Conservation (phyloP, 768 basidiomycete species). For the Pleurotus tuber-regium region DNA sequence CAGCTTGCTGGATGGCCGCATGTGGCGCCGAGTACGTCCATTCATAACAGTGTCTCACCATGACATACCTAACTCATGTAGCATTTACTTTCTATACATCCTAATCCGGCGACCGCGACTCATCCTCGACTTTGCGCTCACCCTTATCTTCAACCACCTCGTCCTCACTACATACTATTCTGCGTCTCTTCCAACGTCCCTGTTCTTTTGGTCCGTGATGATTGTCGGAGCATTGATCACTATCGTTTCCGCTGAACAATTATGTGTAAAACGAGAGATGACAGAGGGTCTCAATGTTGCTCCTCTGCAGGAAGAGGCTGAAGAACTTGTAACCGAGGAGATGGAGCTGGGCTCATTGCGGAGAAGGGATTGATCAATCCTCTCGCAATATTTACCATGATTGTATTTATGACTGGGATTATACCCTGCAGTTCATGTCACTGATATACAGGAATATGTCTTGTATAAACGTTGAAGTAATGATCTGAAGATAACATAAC, state of each 20-base stretch:
- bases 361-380: constrained; percentile 33
- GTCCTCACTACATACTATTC: constrained; percentile 94
- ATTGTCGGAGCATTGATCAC: constrained; percentile 67
- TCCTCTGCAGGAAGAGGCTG: constrained; percentile 46
- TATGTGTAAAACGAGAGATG: constrained; percentile 92
- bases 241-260: constrained; percentile 83
- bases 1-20: constrained; percentile 80
- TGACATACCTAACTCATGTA: constrained; percentile 14
- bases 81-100: constrained; percentile 79
- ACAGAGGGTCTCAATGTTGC: constrained; percentile 68
- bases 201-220: constrained; percentile 91
- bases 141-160: constrained; percentile 88
- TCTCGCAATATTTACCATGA: background rate
- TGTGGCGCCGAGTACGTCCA: constrained; percentile 79
- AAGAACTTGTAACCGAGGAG: constrained; percentile 57
- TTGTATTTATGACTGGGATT: background rate
- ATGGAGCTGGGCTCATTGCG: constrained; percentile 53
- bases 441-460: no score
- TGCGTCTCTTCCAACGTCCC: constrained; percentile 75
- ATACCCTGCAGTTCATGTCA: background rate
- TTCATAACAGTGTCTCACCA: constrained; percentile 3
- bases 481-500: no score
- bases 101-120: constrained; percentile 90
- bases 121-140: constrained; percentile 92
- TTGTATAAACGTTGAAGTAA: no score